Base-by-base conservation (phyloP, 2,329 filamentous ascomycete species). In the Trichoderma lentiforme region DNA sequence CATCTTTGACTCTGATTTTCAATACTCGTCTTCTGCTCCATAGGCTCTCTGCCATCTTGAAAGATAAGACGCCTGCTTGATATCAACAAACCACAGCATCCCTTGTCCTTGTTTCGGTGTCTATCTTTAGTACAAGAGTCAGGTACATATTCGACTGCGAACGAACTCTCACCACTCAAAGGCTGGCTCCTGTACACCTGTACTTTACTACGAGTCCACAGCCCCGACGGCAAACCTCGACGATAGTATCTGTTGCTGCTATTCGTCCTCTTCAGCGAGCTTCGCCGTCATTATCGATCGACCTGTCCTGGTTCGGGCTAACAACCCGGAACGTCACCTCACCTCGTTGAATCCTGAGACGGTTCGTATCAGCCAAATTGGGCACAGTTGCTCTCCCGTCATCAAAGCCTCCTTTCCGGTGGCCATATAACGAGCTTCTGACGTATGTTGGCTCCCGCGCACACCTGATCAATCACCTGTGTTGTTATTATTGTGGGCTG, bases 391-490 rank as follows among this genome's bases (percentile, higher is more conserved):
- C 34, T 24, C 30, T 32, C 18, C 28, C 57, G 26, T 30, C 66
- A 43, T 57, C 26, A 32, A 68, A 60, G 18, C 36, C 47, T 58
- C 39, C 47, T 61, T 51, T 36, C 30, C 18, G 34, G 66, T 70
- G 66, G 66, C 57, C 66, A 70, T 53, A 61, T 53, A 51, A 51
- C 66, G 36, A 36, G 66, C 39, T 62, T 62, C 66, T 32, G 57
- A 70, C 66, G 57, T 70, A 70, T 36, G 66, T 70, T 70, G 36
- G 66, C 66, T 47, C 66, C 66, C 14, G 11, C 66, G 24, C 66
- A 53, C 66, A 62, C 66, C 66, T 70, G 66, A 70, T 70, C 21
- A 53, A 70, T 70, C 66, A 70, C 66, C 66, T 18, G 66, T 70
- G 56, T 53, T 62, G 66, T 30, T 69, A 36, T 61, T 51, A 47